Conservation (phyloP, 805 yeast species). For the Spathaspora boniae region DNA sequence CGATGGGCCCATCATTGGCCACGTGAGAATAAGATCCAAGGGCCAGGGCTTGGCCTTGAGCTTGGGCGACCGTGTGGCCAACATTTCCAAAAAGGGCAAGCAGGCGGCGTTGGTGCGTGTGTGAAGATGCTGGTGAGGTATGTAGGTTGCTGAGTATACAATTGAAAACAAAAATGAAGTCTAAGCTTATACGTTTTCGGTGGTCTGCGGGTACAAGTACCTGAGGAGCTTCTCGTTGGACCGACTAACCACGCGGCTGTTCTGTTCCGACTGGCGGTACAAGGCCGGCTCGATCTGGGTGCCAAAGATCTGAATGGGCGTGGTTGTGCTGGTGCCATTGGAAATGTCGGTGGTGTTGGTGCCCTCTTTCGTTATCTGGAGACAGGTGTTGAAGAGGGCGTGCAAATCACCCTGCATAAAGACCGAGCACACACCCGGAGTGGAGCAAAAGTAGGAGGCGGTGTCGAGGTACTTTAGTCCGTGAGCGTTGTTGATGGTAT, state of each 20-base stretch:
- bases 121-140: background rate
- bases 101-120: conserved; percentile 11
- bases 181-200: background rate
- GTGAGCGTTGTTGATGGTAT: background rate
- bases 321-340: too few relatives aligned
- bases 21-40: conserved; percentile 93
- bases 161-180: background rate
- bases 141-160: too few relatives aligned
- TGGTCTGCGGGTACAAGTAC: conserved; percentile 4
- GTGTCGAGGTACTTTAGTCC: conserved; percentile 10
- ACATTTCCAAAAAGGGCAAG: conserved; percentile 56
- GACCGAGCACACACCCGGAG: conserved; percentile 7
- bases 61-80: conserved; percentile 90
- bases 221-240: conserved; percentile 7
- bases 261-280: conserved; percentile 13
- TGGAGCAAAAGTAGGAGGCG: conserved; percentile 7
- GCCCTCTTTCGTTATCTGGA: too few relatives aligned
- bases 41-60: conserved; percentile 96
- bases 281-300: conserved; percentile 17
- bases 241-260: conserved; percentile 10
- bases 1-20: conserved; percentile 80
- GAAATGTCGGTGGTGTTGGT: too few relatives aligned
- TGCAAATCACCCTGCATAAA: conserved; percentile 19
- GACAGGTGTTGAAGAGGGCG: conserved; percentile 14
- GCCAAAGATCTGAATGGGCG: conserved; percentile 14